Base-by-base conservation (phyloP, 108 stramenopile genomes). In the Fragilariopsis cylindrus region DNA sequence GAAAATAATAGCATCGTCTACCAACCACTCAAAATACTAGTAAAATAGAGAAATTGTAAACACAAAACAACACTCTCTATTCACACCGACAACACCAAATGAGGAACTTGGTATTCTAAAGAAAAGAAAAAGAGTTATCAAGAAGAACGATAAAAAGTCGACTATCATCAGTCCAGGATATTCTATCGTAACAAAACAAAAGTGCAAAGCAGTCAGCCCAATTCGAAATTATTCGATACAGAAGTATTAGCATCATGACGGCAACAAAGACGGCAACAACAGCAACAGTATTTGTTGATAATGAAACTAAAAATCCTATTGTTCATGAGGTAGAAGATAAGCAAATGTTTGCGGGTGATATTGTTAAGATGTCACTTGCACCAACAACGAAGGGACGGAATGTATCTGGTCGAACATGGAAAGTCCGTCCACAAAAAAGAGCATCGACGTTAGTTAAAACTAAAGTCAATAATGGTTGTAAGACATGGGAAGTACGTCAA, bases 341-440 rank as follows among this genome's bases (percentile, higher is more conserved):
- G 62, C 57, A 56, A 9, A 8, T 76, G 5, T 18, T 76, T 45
- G 21, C 19, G 5, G 76, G 76, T 18, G 76, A 76, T 44, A 76
- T 76, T 39, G 49, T 76, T 46, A 62, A 76, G 45, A 76, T 76
- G 60, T 55, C 58, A 4, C 18, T 49, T 15, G 69, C 63, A 76
- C 68, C 69, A 13, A 49, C 60, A 9, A 63, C 60, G 45, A 79
- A 93, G 71, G 95, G 92, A 39, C 87, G 86, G 45, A 93, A 90
- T 74, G 82, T 83, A 7, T 93, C 92, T 43, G 89, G 89, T 48
- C 82, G 95, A 39, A 45, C 79, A 3, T 96, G 92, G 91, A 93
- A 93, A 72, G 57, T 89, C 47, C 90, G 91, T 16, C 84, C 91
- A 12, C 92, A 93, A 75, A 92, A 91, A 72, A 85, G 95, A 57